phyloP scores from a whole-genome alignment of 2,329 filamentous ascomycete species.

The Pestalotiopsis sp. region DNA sequence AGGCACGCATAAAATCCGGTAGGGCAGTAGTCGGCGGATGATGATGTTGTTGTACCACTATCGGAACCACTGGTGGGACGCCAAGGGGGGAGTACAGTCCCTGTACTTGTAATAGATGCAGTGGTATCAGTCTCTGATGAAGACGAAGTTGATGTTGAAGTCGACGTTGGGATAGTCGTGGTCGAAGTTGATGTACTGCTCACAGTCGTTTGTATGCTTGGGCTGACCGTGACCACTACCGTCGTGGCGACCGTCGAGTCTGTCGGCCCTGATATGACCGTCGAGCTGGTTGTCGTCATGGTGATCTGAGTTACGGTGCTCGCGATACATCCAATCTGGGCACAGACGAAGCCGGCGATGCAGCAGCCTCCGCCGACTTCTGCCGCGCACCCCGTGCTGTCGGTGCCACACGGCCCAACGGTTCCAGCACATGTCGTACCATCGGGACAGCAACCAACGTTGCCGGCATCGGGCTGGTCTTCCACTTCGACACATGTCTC shows the following conservation, averaged over 20 bases:
- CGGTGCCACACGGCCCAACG: slow-evolving; percentile 63
- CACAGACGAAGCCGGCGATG: slow-evolving; percentile 70
- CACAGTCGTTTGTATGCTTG: slow-evolving; percentile 29
- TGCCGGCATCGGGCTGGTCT: slow-evolving; percentile 61
- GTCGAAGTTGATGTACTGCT: slow-evolving; percentile 35
- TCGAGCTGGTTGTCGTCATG: slow-evolving; percentile 42
- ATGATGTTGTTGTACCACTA: slow-evolving; percentile 27
- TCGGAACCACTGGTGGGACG: slow-evolving; percentile 38
- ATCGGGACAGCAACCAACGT: slow-evolving; percentile 74
- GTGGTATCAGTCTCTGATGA: slow-evolving; percentile 28
- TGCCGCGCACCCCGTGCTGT: slow-evolving; percentile 66
- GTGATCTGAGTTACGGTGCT: slow-evolving; percentile 35
- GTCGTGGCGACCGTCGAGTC: slow-evolving; percentile 35
- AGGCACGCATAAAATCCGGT: slow-evolving; percentile 91
- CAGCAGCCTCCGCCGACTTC: slow-evolving; percentile 76
- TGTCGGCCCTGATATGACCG: slow-evolving; percentile 33
- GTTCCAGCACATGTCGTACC: slow-evolving; percentile 65
- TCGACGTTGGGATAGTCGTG: slow-evolving; percentile 25
- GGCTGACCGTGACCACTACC: slow-evolving; percentile 44
- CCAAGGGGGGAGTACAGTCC: slow-evolving; percentile 37
- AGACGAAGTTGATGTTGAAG: slow-evolving; percentile 21
- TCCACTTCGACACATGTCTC: slow-evolving; percentile 68
- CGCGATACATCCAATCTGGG: slow-evolving; percentile 67
- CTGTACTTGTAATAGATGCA: slow-evolving; percentile 33
- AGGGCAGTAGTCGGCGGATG: slow-evolving; percentile 64